phyloP scores from a whole-genome alignment of 2,329 filamentous ascomycete species.

The Calonectria naviculata region DNA sequence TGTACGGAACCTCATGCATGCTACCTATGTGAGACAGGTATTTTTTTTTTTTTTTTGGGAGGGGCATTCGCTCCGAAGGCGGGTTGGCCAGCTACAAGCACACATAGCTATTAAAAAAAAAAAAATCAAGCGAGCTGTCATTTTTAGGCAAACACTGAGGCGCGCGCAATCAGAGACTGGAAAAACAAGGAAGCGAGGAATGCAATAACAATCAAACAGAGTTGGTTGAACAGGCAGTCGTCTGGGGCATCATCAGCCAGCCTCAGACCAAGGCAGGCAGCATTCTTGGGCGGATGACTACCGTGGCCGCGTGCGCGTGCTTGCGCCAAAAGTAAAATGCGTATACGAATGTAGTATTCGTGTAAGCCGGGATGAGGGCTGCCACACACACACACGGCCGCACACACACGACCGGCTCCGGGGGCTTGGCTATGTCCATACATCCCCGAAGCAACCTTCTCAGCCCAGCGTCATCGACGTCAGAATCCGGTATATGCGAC shows the following conservation, averaged over 20 bases:
- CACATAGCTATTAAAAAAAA: too few species aligned
- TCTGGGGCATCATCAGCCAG: not conserved
- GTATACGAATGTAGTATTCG: conserved; percentile 10
- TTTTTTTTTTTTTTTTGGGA: not conserved
- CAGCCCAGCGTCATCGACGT: conserved; percentile 11
- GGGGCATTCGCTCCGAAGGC: not conserved
- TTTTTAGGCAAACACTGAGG: conserved; percentile 6
- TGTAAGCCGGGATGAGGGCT: conserved; percentile 1
- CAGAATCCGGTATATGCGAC: conserved; percentile 12
- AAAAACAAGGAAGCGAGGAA: not conserved
- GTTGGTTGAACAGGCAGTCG: conserved; percentile 8
- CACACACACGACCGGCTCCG: not conserved
- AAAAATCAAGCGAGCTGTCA: not conserved
- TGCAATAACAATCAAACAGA: conserved; percentile 2
- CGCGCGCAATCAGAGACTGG: not conserved
- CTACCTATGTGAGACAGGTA: not conserved
- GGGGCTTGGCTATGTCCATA: conserved; percentile 4
- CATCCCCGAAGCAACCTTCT: not conserved
- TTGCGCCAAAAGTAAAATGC: not conserved
- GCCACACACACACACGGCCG: not conserved
- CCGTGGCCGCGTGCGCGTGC: too few species aligned
- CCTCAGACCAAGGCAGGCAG: conserved; percentile 5
- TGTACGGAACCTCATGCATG: not conserved
- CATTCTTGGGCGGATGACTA: too few species aligned
- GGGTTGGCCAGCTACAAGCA: not conserved